Evolutionary conservation across 495 filamentous ascomycete genomes (phyloP).

Genomic region (Entonaema liquescens): DNA sequence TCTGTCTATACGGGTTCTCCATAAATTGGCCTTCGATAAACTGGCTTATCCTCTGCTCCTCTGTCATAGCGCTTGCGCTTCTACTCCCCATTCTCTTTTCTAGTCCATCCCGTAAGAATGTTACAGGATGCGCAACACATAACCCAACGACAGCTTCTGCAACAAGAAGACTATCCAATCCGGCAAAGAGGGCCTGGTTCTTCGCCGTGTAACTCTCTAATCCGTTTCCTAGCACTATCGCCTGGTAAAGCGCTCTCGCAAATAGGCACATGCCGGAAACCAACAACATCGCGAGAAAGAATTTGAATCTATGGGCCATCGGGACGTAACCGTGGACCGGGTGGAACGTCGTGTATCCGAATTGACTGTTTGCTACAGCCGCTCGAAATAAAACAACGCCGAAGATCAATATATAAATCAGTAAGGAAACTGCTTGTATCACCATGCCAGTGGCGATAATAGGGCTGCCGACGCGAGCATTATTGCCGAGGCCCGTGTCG

Average conservation of each 20-base stretch:
- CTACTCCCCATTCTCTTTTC: conserved; percentile 25
- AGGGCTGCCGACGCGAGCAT: conserved; percentile 22
- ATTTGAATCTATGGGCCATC: conserved; percentile 37
- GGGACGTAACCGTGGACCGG: conserved; percentile 34
- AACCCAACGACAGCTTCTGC: conserved; percentile 34
- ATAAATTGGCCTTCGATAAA: neutral
- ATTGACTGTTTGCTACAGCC: conserved; percentile 23
- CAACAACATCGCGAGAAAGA: conserved; percentile 35
- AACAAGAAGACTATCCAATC: conserved; percentile 32
- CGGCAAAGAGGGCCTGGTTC: conserved; percentile 37
- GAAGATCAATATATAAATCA: conserved; percentile 25
- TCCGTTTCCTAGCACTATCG: conserved; percentile 39
- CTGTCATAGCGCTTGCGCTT: conserved; percentile 4
- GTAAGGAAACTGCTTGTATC: conserved; percentile 30
- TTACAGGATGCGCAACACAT: conserved; percentile 32
- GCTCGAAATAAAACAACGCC: conserved; percentile 30
- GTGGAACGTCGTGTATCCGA: conserved; percentile 40
- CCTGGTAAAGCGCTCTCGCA: conserved; percentile 30
- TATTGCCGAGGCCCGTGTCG: conserved; percentile 28
- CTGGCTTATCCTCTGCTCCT: conserved; percentile 14
- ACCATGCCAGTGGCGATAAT: conserved; percentile 33
- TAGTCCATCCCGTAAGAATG: conserved; percentile 29
- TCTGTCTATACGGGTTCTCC: neutral
- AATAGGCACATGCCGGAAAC: conserved; percentile 30
- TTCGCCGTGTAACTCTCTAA: conserved; percentile 39